Percentiles rank a stretch among this genome's conserved stretches.
phyloP scores from a whole-genome alignment of 225 moss, liverwort and hornwort species.

The Sphagnum contortum region DNA sequence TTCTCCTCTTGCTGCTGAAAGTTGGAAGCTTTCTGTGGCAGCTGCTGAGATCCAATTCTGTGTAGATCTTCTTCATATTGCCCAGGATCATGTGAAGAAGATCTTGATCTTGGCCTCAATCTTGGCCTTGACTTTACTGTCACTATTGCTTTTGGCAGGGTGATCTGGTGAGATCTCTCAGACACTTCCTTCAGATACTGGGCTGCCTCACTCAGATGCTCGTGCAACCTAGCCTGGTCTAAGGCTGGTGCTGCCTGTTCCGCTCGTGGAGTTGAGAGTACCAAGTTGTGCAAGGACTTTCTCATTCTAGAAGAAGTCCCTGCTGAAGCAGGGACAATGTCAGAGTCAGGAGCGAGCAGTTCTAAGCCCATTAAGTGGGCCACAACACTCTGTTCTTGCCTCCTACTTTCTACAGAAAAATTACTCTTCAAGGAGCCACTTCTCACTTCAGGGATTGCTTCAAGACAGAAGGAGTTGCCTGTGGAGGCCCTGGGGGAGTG shows the following conservation, averaged over 20 bases:
- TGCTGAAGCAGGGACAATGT: slow-evolving; percentile 1
- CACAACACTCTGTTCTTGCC: too few species aligned
- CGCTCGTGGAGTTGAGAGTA: slow-evolving; percentile 18
- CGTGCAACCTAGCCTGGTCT: background rate
- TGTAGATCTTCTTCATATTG: slow-evolving; percentile 11
- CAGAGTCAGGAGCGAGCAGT: slow-evolving; percentile 1
- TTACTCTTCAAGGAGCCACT: too few species aligned
- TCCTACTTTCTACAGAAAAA: too few species aligned
- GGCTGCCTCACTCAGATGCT: slow-evolving; percentile 15
- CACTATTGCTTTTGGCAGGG: slow-evolving; percentile 24
- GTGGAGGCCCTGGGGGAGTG: slow-evolving; percentile 5
- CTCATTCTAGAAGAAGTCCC: slow-evolving; percentile 12
- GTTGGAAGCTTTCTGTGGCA: slow-evolving; percentile 17
- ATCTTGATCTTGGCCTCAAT: slow-evolving; percentile 12
- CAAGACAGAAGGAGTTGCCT: slow-evolving; percentile 42
- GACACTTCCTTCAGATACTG: slow-evolving; percentile 45
- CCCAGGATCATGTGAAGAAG: slow-evolving; percentile 23
- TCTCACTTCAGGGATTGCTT: background rate
- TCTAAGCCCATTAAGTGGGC: slow-evolving; percentile 1
- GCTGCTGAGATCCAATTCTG: slow-evolving; percentile 1
- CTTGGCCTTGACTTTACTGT: slow-evolving; percentile 20
- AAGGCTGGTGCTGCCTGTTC: slow-evolving; percentile 14
- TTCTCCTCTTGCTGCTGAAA: slow-evolving; percentile 27
- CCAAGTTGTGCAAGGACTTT: slow-evolving; percentile 33
- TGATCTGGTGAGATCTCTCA: slow-evolving; percentile 28